A percentile compares a stretch with the other conserved stretches of the same genome.
These are phyloP conservation scores for Teratosphaeria viscida DNA, from an alignment of 2,329 filamentous ascomycete genomes.

Conservation along the genomic window DNA sequence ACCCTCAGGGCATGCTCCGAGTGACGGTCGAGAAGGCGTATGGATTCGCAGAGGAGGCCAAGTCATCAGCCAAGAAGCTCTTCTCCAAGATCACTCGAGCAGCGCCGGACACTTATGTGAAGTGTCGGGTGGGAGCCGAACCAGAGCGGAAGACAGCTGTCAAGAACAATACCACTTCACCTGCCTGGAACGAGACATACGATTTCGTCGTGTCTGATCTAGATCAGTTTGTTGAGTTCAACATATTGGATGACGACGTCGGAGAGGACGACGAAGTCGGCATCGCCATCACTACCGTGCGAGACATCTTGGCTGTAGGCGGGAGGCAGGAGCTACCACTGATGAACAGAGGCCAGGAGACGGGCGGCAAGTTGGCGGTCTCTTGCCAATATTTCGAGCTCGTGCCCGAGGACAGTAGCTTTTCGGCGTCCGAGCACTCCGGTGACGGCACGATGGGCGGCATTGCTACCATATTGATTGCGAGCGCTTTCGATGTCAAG, in stretches of 20 bases:
- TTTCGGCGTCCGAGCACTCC: constrained; percentile 19
- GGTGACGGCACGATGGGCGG: constrained; percentile 28
- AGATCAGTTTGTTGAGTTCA: constrained; percentile 33
- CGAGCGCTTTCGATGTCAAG: constrained; percentile 32
- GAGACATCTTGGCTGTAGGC: constrained; percentile 32
- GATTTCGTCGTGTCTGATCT: constrained; percentile 39
- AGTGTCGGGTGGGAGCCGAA: constrained; percentile 35
- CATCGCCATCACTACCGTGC: constrained; percentile 30
- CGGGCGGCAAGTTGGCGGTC: constrained; percentile 27
- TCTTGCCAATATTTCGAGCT: constrained; percentile 35
- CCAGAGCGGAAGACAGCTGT: constrained; percentile 34
- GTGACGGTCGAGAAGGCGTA: constrained; percentile 34
- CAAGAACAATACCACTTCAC: constrained; percentile 34
- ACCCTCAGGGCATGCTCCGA: constrained; percentile 34
- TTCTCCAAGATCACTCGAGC: constrained; percentile 37
- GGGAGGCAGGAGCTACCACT: constrained; percentile 34
- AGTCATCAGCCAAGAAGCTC: constrained; percentile 30
- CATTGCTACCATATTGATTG: constrained; percentile 35
- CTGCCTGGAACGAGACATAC: constrained; percentile 39
- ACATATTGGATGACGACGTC: constrained; percentile 37
- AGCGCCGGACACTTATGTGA: constrained; percentile 38
- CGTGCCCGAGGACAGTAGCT: constrained; percentile 26
- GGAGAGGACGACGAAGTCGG: constrained; percentile 37
- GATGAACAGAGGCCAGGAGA: constrained; percentile 29
- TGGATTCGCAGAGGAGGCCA: constrained; percentile 30